These are phyloP conservation scores for Alternaria brassicicola DNA, from an alignment of 2,329 filamentous ascomycete genomes.

Conservation along the genomic window DNA sequence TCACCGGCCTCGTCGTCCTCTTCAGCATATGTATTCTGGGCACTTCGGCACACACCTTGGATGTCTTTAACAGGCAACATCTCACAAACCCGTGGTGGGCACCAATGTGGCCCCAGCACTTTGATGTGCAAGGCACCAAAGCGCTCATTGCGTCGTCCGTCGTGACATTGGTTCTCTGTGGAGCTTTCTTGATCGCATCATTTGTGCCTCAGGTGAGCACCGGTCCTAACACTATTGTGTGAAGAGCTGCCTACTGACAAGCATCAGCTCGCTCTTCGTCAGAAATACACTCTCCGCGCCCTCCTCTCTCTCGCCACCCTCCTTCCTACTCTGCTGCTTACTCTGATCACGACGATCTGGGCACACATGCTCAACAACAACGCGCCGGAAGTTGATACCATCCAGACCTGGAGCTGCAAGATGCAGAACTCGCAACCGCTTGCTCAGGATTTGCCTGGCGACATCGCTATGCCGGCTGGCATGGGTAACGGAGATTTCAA, in stretches of 20 bases:
- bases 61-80: conserved; percentile 52
- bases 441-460: conserved; percentile 22
- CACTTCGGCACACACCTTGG: conserved; percentile 52
- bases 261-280: conserved; percentile 38
- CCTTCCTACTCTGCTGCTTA: conserved; percentile 47
- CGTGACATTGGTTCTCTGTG: conserved; percentile 49
- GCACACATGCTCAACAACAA: conserved; percentile 47
- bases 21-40: conserved; percentile 53
- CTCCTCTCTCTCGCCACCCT: conserved; percentile 46
- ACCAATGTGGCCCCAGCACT: conserved; percentile 56
- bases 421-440: conserved; percentile 38
- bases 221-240: neutral
- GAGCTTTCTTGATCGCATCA: conserved; percentile 41
- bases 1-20: conserved; percentile 46
- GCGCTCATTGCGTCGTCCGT: conserved; percentile 49
- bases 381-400: conserved; percentile 44
- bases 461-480: conserved; percentile 31
- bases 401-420: conserved; percentile 51
- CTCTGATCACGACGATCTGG: conserved; percentile 51
- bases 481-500: conserved; percentile 48
- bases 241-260: conserved; percentile 10
- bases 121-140: conserved; percentile 53
- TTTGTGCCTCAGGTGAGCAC: conserved; percentile 44
- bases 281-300: conserved; percentile 48
- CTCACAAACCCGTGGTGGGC: conserved; percentile 56